phyloP scores from a whole-genome alignment of 2,329 filamentous ascomycete species.

The Colletotrichum sublineola region DNA sequence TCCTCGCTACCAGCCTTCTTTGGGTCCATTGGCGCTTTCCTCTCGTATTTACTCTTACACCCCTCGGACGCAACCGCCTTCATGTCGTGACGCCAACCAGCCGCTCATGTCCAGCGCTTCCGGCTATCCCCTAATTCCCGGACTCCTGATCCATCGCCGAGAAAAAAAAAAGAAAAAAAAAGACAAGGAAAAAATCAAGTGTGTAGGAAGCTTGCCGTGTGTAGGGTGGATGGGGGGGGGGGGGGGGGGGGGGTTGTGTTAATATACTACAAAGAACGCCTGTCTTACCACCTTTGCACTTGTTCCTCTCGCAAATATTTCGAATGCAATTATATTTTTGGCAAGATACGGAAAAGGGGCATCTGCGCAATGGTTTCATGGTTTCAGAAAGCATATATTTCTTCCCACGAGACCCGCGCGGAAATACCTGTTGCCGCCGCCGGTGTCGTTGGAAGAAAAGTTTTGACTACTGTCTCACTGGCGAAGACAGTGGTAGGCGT shows the following conservation, averaged over 20 bases:
- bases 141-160: conserved; percentile 25
- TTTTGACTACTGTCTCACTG: background rate
- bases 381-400: conserved; percentile 21
- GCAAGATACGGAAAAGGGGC: conserved; percentile 35
- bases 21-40: background rate
- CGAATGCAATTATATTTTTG: conserved; percentile 36
- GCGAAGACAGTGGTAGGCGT: conserved; percentile 7
- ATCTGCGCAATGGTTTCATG: conserved; percentile 31
- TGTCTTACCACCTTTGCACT: conserved; percentile 3
- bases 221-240: background rate
- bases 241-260: too few relatives aligned
- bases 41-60: conserved; percentile 24
- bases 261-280: conserved; percentile 38
- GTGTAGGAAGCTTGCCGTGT: conserved; percentile 23
- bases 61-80: conserved; percentile 8
- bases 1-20: background rate
- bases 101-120: background rate
- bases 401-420: conserved; percentile 33
- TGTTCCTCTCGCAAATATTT: background rate
- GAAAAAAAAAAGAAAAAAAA: background rate
- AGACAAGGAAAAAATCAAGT: background rate
- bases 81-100: background rate
- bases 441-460: conserved; percentile 5
- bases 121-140: background rate
- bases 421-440: conserved; percentile 35